These are phyloP conservation scores for Vitis hybrid DNA, from an alignment of 177 flowering plant genomes.

Conservation along the genomic window DNA sequence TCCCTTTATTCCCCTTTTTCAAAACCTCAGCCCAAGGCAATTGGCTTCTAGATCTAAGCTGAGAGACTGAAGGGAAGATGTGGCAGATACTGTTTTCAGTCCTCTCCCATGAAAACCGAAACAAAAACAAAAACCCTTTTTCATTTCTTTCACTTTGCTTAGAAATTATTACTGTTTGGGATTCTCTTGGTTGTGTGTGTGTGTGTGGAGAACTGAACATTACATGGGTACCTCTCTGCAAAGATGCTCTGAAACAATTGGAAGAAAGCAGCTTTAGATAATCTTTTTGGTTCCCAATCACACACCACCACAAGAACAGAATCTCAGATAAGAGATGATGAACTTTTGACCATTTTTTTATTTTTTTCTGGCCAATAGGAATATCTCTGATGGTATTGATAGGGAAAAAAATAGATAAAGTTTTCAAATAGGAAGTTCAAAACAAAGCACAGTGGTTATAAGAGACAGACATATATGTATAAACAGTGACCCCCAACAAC, in stretches of 20 bases:
- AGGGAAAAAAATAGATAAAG: constrained; percentile 7
- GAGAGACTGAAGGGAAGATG: constrained; percentile 12
- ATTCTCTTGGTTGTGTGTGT: constrained; percentile 9
- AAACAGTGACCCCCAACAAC: constrained; percentile 52
- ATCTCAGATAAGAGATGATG: constrained; percentile 60
- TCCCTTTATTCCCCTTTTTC: constrained; percentile 14
- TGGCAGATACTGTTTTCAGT: constrained; percentile 28
- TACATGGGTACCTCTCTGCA: constrained; percentile 17
- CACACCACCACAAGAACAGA: constrained; percentile 58
- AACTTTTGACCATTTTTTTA: constrained; percentile 40
- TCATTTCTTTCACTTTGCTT: constrained; percentile 1
- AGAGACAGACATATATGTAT: constrained; percentile 34
- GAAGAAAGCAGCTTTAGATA: constrained; percentile 37
- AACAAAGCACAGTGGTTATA: constrained; percentile 30
- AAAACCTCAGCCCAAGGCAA: constrained; percentile 5
- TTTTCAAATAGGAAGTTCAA: constrained; percentile 24
- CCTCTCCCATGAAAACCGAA: constrained; percentile 11
- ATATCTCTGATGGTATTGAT: constrained; percentile 24
- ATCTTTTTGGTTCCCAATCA: constrained; percentile 51
- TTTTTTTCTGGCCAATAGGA: constrained; percentile 26
- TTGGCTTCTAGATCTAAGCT: constrained; percentile 10
- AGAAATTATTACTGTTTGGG: constrained; percentile 20
- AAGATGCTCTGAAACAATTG: constrained; percentile 48
- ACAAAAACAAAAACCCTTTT: constrained; percentile 6
- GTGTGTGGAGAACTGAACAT: constrained; percentile 14